Evolutionary conservation across 2,329 filamentous ascomycete species (phyloP).

Genomic region (Pseudofabraea citricarpa): DNA sequence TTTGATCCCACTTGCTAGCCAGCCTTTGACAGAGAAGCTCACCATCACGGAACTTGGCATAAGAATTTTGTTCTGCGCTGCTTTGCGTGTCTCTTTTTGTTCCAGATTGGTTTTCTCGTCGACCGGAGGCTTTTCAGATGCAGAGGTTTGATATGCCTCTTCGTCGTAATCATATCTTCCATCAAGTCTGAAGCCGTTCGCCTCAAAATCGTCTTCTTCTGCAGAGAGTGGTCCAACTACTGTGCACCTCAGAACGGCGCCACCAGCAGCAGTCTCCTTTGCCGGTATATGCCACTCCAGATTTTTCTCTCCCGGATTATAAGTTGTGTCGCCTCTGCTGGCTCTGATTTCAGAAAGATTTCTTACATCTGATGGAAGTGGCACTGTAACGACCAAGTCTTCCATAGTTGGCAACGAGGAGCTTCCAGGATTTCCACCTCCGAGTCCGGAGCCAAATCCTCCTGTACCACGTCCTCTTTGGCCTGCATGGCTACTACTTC

Average conservation of each 20-base stretch:
- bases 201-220: constrained; percentile 41
- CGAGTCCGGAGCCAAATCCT: constrained; percentile 37
- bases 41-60: constrained; percentile 77
- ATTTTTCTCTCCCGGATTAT: constrained; percentile 64
- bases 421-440: constrained; percentile 41
- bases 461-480: constrained; percentile 39
- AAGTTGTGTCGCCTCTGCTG: constrained; percentile 77
- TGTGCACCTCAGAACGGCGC: constrained; percentile 73
- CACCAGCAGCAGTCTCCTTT: constrained; percentile 68
- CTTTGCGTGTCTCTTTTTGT: constrained; percentile 47
- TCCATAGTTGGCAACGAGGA: constrained; percentile 54
- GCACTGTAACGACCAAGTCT: constrained; percentile 72
- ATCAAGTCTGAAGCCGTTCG: constrained; percentile 27
- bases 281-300: constrained; percentile 81
- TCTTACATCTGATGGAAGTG: constrained; percentile 72
- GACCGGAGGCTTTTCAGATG: constrained; percentile 24
- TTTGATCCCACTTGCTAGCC: constrained; percentile 63
- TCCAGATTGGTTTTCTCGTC: constrained; percentile 29
- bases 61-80: constrained; percentile 66
- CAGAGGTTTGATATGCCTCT: constrained; percentile 49
- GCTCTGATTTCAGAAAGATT: constrained; percentile 80
- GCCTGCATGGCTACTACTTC: constrained; percentile 28
- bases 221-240: constrained; percentile 60
- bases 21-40: constrained; percentile 67
- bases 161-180: constrained; percentile 41